These are phyloP conservation scores for Sphaerulina populicola DNA, from an alignment of 2,329 filamentous ascomycete species.

Conservation along the genomic window DNA sequence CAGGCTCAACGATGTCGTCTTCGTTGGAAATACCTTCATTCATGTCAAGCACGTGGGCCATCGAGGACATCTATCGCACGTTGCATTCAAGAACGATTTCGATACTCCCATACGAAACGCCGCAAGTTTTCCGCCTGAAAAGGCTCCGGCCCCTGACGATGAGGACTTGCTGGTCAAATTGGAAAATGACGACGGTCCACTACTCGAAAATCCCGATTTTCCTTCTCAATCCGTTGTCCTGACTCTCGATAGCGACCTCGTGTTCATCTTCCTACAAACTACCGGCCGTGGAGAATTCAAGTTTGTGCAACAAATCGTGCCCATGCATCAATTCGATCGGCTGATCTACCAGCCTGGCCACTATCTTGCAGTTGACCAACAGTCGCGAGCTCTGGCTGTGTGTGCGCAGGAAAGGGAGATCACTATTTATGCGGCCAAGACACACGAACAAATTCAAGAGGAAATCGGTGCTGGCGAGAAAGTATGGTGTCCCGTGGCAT, in stretches of 20 bases:
- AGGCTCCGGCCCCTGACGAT: slow-evolving; percentile 34
- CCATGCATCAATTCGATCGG: slow-evolving; percentile 49
- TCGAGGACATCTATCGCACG: slow-evolving; percentile 62
- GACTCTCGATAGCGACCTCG: slow-evolving; percentile 61
- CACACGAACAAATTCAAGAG: slow-evolving; percentile 45
- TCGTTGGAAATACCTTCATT: slow-evolving; percentile 74
- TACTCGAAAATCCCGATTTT: slow-evolving; percentile 27
- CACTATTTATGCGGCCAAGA: slow-evolving; percentile 61
- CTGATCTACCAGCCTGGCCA: slow-evolving; percentile 50
- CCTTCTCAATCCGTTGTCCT: slow-evolving; percentile 78
- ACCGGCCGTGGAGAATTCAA: slow-evolving; percentile 41
- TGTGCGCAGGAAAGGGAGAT: slow-evolving; percentile 63
- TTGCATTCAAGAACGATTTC: slow-evolving; percentile 74
- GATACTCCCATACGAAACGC: slow-evolving; percentile 70
- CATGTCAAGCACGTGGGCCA: slow-evolving; percentile 60
- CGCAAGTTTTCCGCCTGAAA: slow-evolving; percentile 54
- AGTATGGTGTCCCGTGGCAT: slow-evolving; percentile 52
- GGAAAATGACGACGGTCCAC: slow-evolving; percentile 19
- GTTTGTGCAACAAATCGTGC: slow-evolving; percentile 55
- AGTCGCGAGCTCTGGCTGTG: slow-evolving; percentile 55
- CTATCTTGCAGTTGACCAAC: slow-evolving; percentile 70
- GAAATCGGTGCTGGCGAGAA: slow-evolving; percentile 41
- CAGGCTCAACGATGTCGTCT: slow-evolving; percentile 70
- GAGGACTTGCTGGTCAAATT: slow-evolving; percentile 24
- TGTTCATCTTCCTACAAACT: slow-evolving; percentile 64